A percentile compares a stretch with the other conserved stretches of the same genome.
phyloP scores from a whole-genome alignment of 345 rosid species.

The Eucalyptus tenuipes region DNA sequence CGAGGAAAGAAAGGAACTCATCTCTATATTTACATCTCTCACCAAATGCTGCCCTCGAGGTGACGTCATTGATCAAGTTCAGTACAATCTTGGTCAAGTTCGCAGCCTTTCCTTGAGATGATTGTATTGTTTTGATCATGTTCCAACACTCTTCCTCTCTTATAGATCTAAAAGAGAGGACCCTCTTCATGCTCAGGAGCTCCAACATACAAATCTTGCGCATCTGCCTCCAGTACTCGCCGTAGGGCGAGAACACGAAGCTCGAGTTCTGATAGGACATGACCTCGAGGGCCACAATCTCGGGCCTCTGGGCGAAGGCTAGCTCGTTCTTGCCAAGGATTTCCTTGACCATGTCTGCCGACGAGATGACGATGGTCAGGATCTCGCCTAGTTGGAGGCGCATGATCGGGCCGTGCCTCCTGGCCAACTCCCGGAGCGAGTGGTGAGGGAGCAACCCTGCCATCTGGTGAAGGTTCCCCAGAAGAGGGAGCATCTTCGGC shows the following conservation, averaged over 20 bases:
- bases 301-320: slow-evolving; percentile 15
- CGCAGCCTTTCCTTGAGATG: background rate
- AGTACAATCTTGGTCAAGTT: slow-evolving; percentile 5
- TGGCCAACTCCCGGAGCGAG: slow-evolving; percentile 2
- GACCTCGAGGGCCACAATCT: background rate
- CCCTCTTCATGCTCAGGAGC: background rate
- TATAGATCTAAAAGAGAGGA: background rate
- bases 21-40: slow-evolving; percentile 1
- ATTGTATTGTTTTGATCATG: background rate
- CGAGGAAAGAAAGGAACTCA: background rate
- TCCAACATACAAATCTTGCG: background rate
- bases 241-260: background rate
- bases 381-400: slow-evolving; percentile 20
- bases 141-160: background rate
- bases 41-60: slow-evolving; percentile 17
- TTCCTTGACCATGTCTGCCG: slow-evolving; percentile 10
- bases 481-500: slow-evolving; percentile 10
- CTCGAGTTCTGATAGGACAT: slow-evolving; percentile 8
- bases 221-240: slow-evolving; percentile 1
- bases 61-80: background rate
- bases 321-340: slow-evolving; percentile 13
- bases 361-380: slow-evolving; percentile 4
- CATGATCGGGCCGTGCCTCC: slow-evolving; percentile 18
- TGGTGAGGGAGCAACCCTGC: slow-evolving; percentile 15
- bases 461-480: slow-evolving; percentile 19